Evolutionary conservation across 2,329 filamentous ascomycete genomes (phyloP).

Genomic region (Aschersonia sp.): DNA sequence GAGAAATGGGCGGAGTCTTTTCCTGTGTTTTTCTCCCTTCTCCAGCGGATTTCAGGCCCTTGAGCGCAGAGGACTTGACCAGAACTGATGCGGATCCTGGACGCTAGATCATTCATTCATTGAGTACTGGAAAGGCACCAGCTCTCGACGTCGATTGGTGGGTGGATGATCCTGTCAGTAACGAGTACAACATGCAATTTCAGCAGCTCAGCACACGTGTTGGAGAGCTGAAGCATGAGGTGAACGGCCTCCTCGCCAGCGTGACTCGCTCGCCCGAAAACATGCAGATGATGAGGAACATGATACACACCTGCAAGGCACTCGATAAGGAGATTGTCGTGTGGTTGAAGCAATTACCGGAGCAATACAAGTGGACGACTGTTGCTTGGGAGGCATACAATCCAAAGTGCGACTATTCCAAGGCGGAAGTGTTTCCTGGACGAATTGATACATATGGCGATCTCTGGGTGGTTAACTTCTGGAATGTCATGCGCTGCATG

Average conservation of each 20-base stretch:
- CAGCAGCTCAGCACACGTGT: constrained; percentile 37
- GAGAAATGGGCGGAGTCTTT: neutral
- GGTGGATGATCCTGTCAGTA: constrained; percentile 33
- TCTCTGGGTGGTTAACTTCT: constrained; percentile 38
- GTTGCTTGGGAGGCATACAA: constrained; percentile 41
- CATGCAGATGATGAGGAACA: constrained; percentile 30
- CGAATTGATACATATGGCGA: constrained; percentile 46
- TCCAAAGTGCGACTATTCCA: constrained; percentile 32
- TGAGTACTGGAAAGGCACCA: constrained; percentile 35
- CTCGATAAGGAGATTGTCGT: constrained; percentile 34
- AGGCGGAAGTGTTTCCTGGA: constrained; percentile 42
- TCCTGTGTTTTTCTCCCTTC: too few relatives aligned
- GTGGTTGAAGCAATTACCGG: constrained; percentile 35
- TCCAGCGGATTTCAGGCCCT: too few relatives aligned
- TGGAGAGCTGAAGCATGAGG: constrained; percentile 36
- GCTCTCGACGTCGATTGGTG: constrained; percentile 42
- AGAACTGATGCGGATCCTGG: neutral
- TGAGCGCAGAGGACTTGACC: neutral
- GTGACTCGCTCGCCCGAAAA: constrained; percentile 31
- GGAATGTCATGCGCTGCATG: constrained; percentile 37
- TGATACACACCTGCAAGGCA: constrained; percentile 34
- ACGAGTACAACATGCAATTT: constrained; percentile 27
- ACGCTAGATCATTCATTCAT: constrained; percentile 40
- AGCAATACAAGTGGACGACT: constrained; percentile 31
- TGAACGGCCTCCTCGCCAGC: constrained; percentile 31